These are phyloP conservation scores for Gossypium gossypioides DNA, from an alignment of 441 rosid species.

Conservation along the genomic window DNA sequence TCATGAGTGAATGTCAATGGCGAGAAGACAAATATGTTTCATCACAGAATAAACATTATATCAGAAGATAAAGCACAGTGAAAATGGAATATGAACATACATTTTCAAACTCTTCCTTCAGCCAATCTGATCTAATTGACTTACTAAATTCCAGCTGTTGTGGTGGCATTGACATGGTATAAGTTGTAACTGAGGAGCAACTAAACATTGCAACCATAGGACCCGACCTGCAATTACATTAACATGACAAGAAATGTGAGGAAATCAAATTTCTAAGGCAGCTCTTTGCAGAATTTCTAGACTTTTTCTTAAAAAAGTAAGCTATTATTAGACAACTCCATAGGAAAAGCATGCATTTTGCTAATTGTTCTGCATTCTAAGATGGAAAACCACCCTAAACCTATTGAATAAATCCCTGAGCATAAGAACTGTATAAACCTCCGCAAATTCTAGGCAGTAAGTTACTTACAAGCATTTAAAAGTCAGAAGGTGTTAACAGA, in stretches of 20 bases:
- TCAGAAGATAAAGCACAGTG: conserved; percentile 14
- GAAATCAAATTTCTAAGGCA: neutral
- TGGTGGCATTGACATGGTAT: conserved; percentile 69
- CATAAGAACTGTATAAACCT: conserved; percentile 1
- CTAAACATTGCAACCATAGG: conserved; percentile 82
- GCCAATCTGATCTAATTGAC: conserved; percentile 43
- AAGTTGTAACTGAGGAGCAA: conserved; percentile 66
- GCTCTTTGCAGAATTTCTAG: neutral
- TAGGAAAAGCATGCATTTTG: neutral
- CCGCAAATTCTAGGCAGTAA: neutral
- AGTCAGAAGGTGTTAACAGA: neutral
- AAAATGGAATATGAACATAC: conserved; percentile 32
- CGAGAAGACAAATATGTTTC: neutral
- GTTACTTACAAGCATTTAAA: neutral
- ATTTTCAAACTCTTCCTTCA: conserved; percentile 44
- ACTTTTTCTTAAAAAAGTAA: no score
- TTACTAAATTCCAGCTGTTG: conserved; percentile 51
- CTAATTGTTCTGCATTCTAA: neutral
- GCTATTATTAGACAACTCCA: neutral
- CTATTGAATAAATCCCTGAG: neutral
- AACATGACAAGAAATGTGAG: neutral
- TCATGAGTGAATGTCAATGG: neutral
- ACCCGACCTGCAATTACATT: conserved; percentile 52
- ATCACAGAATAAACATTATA: neutral
- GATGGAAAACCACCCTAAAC: neutral